phyloP scores from a whole-genome alignment of 306 rosid species.

The Sindora glabra region DNA sequence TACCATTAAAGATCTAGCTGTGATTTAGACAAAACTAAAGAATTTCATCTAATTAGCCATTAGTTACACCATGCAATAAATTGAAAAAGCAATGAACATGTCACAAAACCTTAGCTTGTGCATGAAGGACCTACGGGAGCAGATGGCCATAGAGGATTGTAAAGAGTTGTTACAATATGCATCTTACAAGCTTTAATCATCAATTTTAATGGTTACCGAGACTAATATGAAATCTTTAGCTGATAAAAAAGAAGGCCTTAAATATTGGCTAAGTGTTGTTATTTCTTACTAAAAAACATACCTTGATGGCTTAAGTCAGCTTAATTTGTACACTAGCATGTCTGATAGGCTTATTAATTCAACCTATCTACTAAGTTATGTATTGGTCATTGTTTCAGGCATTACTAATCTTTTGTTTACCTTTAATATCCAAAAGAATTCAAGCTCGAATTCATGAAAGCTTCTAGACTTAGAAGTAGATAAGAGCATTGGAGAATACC shows the following conservation, averaged over 20 bases:
- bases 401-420: not conserved
- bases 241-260: conserved; percentile 26
- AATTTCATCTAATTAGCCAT: conserved; percentile 21
- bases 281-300: conserved; percentile 34
- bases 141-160: conserved; percentile 40
- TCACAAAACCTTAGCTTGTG: not conserved
- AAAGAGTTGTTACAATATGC: conserved; percentile 31
- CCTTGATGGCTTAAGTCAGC: conserved; percentile 22
- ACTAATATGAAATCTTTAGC: conserved; percentile 1
- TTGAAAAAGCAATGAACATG: not conserved
- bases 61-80: conserved; percentile 4
- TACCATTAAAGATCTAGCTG: too few relatives aligned
- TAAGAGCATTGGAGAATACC: conserved; percentile 13
- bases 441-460: not conserved
- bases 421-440: conserved; percentile 19
- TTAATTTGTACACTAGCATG: not conserved
- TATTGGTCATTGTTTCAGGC: conserved; percentile 32
- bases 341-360: not conserved
- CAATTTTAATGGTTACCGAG: conserved; percentile 21
- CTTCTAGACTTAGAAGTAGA: conserved; percentile 22
- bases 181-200: conserved; percentile 20
- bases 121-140: not conserved
- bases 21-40: too few relatives aligned
- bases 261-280: conserved; percentile 40
- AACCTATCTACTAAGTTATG: conserved; percentile 36